Conservation (phyloP, 2,329 filamentous ascomycete genomes). For the Intubia oerlemansii region DNA sequence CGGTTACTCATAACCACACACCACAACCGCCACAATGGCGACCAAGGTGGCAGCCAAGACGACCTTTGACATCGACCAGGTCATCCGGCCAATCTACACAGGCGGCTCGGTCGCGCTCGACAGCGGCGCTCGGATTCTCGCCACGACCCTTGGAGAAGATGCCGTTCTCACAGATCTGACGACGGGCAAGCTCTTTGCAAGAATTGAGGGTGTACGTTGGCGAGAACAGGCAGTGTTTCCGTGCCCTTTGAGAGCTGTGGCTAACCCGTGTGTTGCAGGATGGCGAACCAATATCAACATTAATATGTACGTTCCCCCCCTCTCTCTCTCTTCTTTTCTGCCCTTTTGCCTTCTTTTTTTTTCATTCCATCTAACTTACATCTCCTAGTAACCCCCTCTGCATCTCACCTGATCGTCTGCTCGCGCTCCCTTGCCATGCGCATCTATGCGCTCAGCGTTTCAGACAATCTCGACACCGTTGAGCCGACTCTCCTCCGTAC, state of each 20-base stretch:
- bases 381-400: slow-evolving; percentile 82
- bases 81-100: slow-evolving; percentile 84
- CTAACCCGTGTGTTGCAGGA: slow-evolving; percentile 31
- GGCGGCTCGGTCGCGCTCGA: slow-evolving; percentile 75
- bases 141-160: slow-evolving; percentile 82
- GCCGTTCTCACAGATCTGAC: slow-evolving; percentile 68
- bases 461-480: slow-evolving; percentile 33
- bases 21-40: no score
- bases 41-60: slow-evolving; percentile 51
- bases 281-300: slow-evolving; percentile 57
- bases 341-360: no score
- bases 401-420: slow-evolving; percentile 72
- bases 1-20: no score
- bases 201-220: slow-evolving; percentile 57
- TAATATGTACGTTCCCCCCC: slow-evolving; percentile 25
- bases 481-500: slow-evolving; percentile 52
- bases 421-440: slow-evolving; percentile 93
- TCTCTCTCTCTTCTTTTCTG: no score
- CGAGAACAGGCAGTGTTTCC: no score
- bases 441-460: slow-evolving; percentile 53
- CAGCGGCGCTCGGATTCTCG: slow-evolving; percentile 60
- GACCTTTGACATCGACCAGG: slow-evolving; percentile 66
- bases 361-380: not conserved
- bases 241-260: not conserved
- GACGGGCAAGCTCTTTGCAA: slow-evolving; percentile 62